Evolutionary conservation across 192 early-diverging fungal species (phyloP), one percentile per base, ranked within the genome.

Genomic region (Globomyces pollinis-pini): DNA sequence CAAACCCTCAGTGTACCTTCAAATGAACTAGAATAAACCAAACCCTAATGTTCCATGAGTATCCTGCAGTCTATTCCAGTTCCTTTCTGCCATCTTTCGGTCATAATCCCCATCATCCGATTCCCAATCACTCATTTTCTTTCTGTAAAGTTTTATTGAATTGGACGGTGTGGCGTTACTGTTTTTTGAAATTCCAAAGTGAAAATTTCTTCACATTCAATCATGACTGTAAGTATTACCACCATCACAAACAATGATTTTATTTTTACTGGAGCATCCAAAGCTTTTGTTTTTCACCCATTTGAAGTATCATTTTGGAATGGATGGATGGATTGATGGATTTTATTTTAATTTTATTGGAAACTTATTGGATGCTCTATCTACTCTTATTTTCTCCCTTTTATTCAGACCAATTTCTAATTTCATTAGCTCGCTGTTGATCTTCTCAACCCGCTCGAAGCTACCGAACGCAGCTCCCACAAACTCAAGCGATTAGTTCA

Each of bases 401-500:
- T 18, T 59, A 50, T 29, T 65, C 13, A 51, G 18, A 20, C 24
- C 24, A 60, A 16, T 42, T 75, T n/a, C n/a, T n/a, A 90, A 26
- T 47, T 28, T 28, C 44, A 3, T 4, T 26, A 47, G 44, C 83
- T 97, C 61, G 89, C 91, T 63, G 80, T 91, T 69, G 94, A 97
- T 73, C 88, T 97, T 65, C 82, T 97, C 47, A 92, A 97, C 84
- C 94, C 94, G 47, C 79, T 87, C 59, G 69, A 78, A 49, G 74
- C 82, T 58, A 71, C 73, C 68, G 85, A 94, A 76, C 76, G 79
- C 64, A 81, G 84, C 67, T 71, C 78, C 66, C 90, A 94, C 88
- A 94, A 94, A 82, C 87, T 96, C 62, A 96, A 96, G 85, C 85
- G 93, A 75, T 78, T 93, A 51, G 93, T 96, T 71, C 93, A 92